phyloP scores from a whole-genome alignment of 225 moss, liverwort and hornwort genomes.

The Marchantia paleacea region DNA sequence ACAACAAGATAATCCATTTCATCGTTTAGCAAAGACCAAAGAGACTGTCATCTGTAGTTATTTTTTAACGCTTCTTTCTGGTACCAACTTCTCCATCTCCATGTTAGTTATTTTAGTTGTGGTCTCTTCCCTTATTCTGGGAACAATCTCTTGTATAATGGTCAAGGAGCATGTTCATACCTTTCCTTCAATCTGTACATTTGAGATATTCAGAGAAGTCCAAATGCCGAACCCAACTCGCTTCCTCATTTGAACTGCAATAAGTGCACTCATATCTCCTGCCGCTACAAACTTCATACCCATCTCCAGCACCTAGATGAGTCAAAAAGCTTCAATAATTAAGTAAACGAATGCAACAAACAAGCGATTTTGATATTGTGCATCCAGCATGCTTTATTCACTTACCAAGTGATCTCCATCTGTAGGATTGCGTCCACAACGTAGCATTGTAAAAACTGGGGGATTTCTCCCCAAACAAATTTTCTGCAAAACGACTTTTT shows the following conservation, averaged over 20 bases:
- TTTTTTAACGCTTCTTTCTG: too few species aligned
- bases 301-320: constrained; percentile 73
- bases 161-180: constrained; percentile 25
- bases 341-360: background rate
- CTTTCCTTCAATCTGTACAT: constrained; percentile 76
- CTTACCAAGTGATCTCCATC: constrained; percentile 85
- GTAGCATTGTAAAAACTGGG: constrained; percentile 61
- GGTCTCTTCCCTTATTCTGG: background rate
- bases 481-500: constrained; percentile 60
- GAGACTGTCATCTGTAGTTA: too few species aligned
- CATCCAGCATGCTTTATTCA: background rate
- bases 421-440: constrained; percentile 51
- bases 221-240: constrained; percentile 83
- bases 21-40: too few species aligned
- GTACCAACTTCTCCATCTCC: too few species aligned
- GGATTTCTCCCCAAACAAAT: constrained; percentile 69
- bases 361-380: background rate
- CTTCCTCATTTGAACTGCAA: constrained; percentile 74
- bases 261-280: constrained; percentile 70
- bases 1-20: too few species aligned
- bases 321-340: constrained; percentile 1
- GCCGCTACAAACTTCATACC: constrained; percentile 67
- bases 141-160: background rate
- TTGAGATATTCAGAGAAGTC: constrained; percentile 72
- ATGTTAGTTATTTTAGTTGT: too few species aligned